Evolutionary conservation across 2,329 filamentous ascomycete genomes (phyloP).

Genomic region (Aureobasidium melanogenum): DNA sequence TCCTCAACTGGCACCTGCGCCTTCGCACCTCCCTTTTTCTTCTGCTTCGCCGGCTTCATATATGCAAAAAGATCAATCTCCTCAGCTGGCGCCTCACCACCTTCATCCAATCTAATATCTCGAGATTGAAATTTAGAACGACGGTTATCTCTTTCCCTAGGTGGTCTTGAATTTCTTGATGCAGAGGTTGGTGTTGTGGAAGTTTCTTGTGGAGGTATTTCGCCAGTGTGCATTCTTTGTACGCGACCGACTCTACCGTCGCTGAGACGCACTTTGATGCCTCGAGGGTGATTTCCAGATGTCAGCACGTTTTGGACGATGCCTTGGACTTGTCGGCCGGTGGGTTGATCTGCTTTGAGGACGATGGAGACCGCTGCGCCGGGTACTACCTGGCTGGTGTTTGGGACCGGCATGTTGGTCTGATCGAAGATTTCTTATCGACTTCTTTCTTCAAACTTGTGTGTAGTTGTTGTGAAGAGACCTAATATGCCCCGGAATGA

Average conservation of each 20-base stretch:
- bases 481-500: not conserved
- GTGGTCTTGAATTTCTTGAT: not conserved
- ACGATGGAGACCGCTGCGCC: slow-evolving; percentile 63
- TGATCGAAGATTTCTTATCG: not conserved
- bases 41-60: slow-evolving; percentile 32
- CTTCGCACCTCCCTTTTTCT: slow-evolving; percentile 20
- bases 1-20: slow-evolving; percentile 14
- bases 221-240: slow-evolving; percentile 44
- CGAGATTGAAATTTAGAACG: slow-evolving; percentile 13
- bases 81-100: slow-evolving; percentile 26
- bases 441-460: not conserved
- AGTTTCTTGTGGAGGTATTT: slow-evolving; percentile 7
- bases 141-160: not conserved
- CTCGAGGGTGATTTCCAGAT: slow-evolving; percentile 63
- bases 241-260: slow-evolving; percentile 68
- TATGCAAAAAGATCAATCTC: slow-evolving; percentile 45
- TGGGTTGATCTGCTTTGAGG: slow-evolving; percentile 67
- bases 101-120: slow-evolving; percentile 17
- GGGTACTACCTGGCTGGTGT: slow-evolving; percentile 41
- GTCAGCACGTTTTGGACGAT: slow-evolving; percentile 61
- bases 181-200: not conserved
- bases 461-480: not conserved
- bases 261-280: slow-evolving; percentile 66
- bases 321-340: slow-evolving; percentile 61
- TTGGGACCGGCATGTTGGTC: slow-evolving; percentile 21